phyloP scores from a whole-genome alignment of 805 yeast genomes.

The Lipomyces sp. region DNA sequence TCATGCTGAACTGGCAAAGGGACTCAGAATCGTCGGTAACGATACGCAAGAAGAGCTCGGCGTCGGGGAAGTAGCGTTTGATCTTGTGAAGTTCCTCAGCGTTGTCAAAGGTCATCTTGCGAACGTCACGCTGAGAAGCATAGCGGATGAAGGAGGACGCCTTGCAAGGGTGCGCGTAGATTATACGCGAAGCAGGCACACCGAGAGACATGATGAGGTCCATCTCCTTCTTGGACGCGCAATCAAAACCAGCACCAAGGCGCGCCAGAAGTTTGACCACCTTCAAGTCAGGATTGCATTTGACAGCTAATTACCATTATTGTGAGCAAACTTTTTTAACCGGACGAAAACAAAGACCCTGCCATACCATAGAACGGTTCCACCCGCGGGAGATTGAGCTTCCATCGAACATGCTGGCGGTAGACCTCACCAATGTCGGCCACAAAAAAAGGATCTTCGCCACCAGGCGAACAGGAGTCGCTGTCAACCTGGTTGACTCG shows the following conservation, averaged over 20 bases:
- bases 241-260: slow-evolving; percentile 82
- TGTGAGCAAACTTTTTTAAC: background rate
- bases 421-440: slow-evolving; percentile 79
- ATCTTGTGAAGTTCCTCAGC: slow-evolving; percentile 81
- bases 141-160: slow-evolving; percentile 78
- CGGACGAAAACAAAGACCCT: background rate
- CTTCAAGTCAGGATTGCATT: slow-evolving; percentile 78
- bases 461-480: slow-evolving; percentile 70
- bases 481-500: slow-evolving; percentile 50
- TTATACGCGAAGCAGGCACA: slow-evolving; percentile 65
- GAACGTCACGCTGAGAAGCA: slow-evolving; percentile 62
- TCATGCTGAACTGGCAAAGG: slow-evolving; percentile 81
- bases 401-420: slow-evolving; percentile 70
- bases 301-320: slow-evolving; percentile 67
- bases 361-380: slow-evolving; percentile 68
- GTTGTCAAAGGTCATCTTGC: slow-evolving; percentile 87
- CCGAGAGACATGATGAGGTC: slow-evolving; percentile 66
- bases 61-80: slow-evolving; percentile 66
- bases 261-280: slow-evolving; percentile 62
- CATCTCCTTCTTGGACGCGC: slow-evolving; percentile 90
- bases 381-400: slow-evolving; percentile 65
- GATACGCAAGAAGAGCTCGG: slow-evolving; percentile 76
- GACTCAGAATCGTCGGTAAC: slow-evolving; percentile 89
- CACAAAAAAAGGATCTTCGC: slow-evolving; percentile 84
- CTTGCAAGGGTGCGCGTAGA: slow-evolving; percentile 95